Evolutionary conservation across 305 asterid species (phyloP).

Genomic region (Lippia alba): DNA sequence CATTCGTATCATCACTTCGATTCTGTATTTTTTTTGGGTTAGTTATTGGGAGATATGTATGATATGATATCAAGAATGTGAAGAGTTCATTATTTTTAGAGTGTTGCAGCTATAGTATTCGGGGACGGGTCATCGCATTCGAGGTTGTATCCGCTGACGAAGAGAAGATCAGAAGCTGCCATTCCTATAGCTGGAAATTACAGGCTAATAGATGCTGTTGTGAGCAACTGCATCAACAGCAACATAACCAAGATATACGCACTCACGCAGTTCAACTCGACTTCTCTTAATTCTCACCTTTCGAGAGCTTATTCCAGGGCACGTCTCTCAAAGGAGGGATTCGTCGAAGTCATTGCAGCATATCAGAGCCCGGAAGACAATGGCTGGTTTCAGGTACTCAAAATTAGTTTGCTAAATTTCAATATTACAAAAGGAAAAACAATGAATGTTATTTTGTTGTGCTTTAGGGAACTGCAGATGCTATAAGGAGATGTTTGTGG

Average conservation of each 20-base stretch:
- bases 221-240: conserved; percentile 93
- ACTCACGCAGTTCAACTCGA: conserved; percentile 81
- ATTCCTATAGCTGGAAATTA: conserved; percentile 87
- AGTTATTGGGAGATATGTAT: no score
- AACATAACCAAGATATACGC: conserved; percentile 75
- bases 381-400: conserved; percentile 81
- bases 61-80: conserved; percentile 23
- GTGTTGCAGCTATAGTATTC: conserved; percentile 91
- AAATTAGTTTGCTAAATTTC: neutral
- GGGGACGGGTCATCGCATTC: conserved; percentile 82
- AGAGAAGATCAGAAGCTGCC: conserved; percentile 80
- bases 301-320: conserved; percentile 75
- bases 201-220: conserved; percentile 75
- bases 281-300: conserved; percentile 86
- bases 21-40: no score
- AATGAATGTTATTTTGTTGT: neutral
- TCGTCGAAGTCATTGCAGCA: conserved; percentile 87
- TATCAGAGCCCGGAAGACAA: conserved; percentile 83
- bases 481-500: conserved; percentile 78
- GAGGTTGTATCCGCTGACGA: conserved; percentile 75
- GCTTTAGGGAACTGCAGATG: conserved; percentile 82
- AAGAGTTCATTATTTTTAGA: conserved; percentile 56
- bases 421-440: no score
- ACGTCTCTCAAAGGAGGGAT: conserved; percentile 61
- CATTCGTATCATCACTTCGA: no score